A percentile compares a stretch with the other conserved stretches of the same genome.
Conservation (phyloP, 106 monocot species). For the Apostasia ramifera region DNA sequence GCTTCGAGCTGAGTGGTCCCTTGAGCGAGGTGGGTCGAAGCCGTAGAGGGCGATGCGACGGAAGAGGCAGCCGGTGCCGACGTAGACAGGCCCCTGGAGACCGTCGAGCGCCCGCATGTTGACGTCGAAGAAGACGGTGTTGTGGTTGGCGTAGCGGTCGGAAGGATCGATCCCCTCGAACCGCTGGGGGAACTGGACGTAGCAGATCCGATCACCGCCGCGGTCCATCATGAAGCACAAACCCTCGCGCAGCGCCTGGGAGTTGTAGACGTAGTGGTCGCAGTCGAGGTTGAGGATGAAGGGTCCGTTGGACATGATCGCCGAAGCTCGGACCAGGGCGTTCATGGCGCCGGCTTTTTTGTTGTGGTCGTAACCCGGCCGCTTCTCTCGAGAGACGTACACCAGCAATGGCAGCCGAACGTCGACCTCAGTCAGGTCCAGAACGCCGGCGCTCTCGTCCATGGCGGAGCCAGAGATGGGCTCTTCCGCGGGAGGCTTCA, state of each 20-base stretch:
- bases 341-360: slow-evolving; percentile 38
- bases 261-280: slow-evolving; percentile 16
- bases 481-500: slow-evolving; percentile 24
- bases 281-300: slow-evolving; percentile 18
- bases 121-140: slow-evolving; percentile 60
- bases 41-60: slow-evolving; percentile 26
- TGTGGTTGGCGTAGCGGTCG: slow-evolving; percentile 59
- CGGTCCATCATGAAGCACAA: slow-evolving; percentile 61
- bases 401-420: slow-evolving; percentile 24
- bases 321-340: slow-evolving; percentile 31
- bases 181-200: slow-evolving; percentile 59
- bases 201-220: slow-evolving; percentile 50
- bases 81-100: slow-evolving; percentile 24
- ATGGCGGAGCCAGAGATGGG: slow-evolving; percentile 2
- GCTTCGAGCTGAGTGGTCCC: slow-evolving; percentile 12
- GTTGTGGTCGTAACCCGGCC: slow-evolving; percentile 31
- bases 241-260: slow-evolving; percentile 9
- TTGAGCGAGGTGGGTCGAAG: slow-evolving; percentile 29
- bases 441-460: slow-evolving; percentile 1
- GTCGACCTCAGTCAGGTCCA: slow-evolving; percentile 16
- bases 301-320: slow-evolving; percentile 34
- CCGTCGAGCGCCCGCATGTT: slow-evolving; percentile 63
- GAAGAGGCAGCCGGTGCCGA: slow-evolving; percentile 23
- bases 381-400: slow-evolving; percentile 31
- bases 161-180: slow-evolving; percentile 66